These are phyloP conservation scores for Xylaria castorea DNA, from an alignment of 495 filamentous ascomycete species.

Conservation along the genomic window DNA sequence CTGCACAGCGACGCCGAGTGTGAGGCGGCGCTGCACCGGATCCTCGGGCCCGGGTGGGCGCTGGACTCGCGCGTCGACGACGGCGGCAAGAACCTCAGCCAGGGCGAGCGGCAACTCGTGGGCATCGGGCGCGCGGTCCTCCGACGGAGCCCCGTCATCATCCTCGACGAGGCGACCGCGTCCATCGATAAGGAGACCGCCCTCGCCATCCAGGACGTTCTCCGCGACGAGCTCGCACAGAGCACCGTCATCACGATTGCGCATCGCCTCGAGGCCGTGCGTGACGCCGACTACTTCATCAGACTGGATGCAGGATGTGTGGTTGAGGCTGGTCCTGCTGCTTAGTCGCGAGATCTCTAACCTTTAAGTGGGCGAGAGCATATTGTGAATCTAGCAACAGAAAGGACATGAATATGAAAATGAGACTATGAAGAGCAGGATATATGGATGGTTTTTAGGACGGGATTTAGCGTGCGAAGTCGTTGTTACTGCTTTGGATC, in stretches of 20 bases:
- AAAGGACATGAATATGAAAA: neutral
- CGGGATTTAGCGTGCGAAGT: neutral
- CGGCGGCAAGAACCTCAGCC: constrained; percentile 66
- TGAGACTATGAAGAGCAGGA: neutral
- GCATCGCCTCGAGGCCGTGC: constrained; percentile 81
- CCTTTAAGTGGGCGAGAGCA: neutral
- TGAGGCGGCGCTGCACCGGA: constrained; percentile 50
- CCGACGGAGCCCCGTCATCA: constrained; percentile 63
- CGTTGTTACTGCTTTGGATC: too few relatives aligned
- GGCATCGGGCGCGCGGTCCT: constrained; percentile 65
- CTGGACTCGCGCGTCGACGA: constrained; percentile 57
- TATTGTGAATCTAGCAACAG: neutral
- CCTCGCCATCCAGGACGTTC: constrained; percentile 74
- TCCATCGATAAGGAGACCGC: constrained; percentile 82
- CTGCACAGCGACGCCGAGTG: constrained; percentile 56
- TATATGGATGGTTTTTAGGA: neutral
- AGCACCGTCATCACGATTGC: constrained; percentile 90
- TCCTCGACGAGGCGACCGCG: constrained; percentile 86
- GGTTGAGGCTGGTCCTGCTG: constrained; percentile 39
- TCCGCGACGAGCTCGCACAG: constrained; percentile 74
- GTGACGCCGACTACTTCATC: constrained; percentile 75
- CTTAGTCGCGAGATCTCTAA: neutral
- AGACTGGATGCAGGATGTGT: constrained; percentile 71
- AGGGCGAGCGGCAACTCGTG: constrained; percentile 67
- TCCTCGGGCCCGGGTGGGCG: constrained; percentile 49